Percentiles rank a stretch among this genome's conserved stretches.
phyloP scores from a whole-genome alignment of 352 stramenopile genomes.

The Plasmopara halstedii region DNA sequence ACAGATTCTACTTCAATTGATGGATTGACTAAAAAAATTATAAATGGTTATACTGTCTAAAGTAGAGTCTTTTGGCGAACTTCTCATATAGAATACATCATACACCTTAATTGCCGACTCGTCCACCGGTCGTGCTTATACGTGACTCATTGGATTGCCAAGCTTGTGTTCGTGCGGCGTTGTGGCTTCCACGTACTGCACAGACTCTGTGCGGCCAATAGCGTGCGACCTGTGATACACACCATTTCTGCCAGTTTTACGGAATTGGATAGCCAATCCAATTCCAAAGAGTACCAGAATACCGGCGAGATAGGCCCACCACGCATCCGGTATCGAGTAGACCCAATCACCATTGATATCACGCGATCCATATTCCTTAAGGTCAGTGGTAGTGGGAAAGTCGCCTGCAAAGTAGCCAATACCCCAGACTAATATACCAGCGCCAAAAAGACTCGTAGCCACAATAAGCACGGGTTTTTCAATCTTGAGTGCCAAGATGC shows the following conservation, averaged over 20 bases:
- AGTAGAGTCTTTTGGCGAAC: too few relatives aligned
- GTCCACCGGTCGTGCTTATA: too few relatives aligned
- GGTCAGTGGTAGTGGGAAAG: slow-evolving; percentile 42
- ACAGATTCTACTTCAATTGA: too few relatives aligned
- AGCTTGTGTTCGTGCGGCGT: slow-evolving; percentile 24
- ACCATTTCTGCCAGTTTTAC: slow-evolving; percentile 34
- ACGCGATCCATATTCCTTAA: slow-evolving; percentile 31
- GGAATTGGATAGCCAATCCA: slow-evolving; percentile 52
- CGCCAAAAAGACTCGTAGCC: slow-evolving; percentile 46
- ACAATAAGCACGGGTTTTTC: slow-evolving; percentile 49
- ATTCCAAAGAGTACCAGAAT: slow-evolving; percentile 50
- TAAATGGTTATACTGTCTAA: too few relatives aligned
- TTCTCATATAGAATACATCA: too few relatives aligned
- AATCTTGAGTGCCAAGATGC: slow-evolving; percentile 34
- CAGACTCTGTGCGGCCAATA: slow-evolving; percentile 12
- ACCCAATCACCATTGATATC: slow-evolving; percentile 38
- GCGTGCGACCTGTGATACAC: slow-evolving; percentile 26
- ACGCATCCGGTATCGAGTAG: slow-evolving; percentile 48
- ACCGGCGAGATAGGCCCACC: slow-evolving; percentile 47
- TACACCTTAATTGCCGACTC: too few relatives aligned
- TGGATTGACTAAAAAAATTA: too few relatives aligned
- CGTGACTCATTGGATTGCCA: slow-evolving; percentile 25
- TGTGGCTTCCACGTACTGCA: slow-evolving; percentile 27
- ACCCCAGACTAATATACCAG: slow-evolving; percentile 41
- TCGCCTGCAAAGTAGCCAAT: slow-evolving; percentile 57